phyloP scores from a whole-genome alignment of 75 land plant genomes.

The Adiantum capillusveneris region DNA sequence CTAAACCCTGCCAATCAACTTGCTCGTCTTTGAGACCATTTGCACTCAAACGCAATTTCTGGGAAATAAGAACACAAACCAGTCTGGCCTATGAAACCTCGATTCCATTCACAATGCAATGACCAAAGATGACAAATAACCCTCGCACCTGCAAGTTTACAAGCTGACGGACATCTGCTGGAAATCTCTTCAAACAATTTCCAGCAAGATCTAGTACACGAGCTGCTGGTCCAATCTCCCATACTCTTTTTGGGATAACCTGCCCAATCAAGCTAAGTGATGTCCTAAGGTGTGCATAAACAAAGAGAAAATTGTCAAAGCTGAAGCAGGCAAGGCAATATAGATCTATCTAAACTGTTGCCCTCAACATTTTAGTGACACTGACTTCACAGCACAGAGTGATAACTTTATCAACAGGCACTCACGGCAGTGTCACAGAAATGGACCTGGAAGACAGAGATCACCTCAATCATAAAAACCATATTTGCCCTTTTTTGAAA shows the following conservation, averaged over 20 bases:
- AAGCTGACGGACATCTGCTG: not conserved
- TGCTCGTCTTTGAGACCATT: not conserved
- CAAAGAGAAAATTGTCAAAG: not conserved
- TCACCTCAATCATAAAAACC: no score
- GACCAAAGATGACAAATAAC: not conserved
- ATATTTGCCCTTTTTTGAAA: no score
- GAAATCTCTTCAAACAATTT: not conserved
- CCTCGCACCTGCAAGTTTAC: not conserved
- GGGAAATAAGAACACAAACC: not conserved
- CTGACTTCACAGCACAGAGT: no score
- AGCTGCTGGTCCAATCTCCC: not conserved
- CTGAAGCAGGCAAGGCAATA: not conserved
- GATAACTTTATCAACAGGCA: no score
- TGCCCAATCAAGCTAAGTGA: not conserved
- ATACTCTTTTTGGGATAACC: not conserved
- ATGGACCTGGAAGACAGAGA: no score
- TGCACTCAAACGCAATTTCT: not conserved
- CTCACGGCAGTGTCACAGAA: no score
- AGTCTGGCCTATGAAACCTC: not conserved
- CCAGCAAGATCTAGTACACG: conserved; percentile 1
- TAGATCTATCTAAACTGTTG: no score
- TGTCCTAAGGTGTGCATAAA: not conserved
- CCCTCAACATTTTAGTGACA: no score
- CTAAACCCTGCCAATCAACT: not conserved
- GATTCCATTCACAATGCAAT: not conserved